A percentile compares a stretch with the other conserved stretches of the same genome.
Evolutionary conservation across 257 asterid species (phyloP).

Genomic region (Salvia splendens): DNA sequence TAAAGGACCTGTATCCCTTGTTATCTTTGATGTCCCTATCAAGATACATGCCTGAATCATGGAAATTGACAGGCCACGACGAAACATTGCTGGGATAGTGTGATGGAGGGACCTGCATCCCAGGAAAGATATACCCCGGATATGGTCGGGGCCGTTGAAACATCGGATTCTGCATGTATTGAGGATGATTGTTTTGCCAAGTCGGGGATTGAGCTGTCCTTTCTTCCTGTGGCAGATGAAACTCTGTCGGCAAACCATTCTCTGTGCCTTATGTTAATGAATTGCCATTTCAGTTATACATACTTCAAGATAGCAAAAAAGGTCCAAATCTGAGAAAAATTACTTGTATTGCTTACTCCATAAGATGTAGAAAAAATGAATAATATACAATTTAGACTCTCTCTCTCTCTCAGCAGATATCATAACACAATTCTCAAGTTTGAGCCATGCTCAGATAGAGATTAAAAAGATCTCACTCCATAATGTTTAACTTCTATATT

Average conservation of each 20-base stretch:
- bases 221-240: slow-evolving; percentile 49
- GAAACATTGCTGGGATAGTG: slow-evolving; percentile 50
- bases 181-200: slow-evolving; percentile 52
- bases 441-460: not conserved
- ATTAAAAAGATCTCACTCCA: not conserved
- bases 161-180: slow-evolving; percentile 53
- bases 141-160: slow-evolving; percentile 56
- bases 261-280: slow-evolving; percentile 41
- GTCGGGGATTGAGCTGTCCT: slow-evolving; percentile 51
- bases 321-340: not conserved
- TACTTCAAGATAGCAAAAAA: not conserved
- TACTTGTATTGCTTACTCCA: not conserved
- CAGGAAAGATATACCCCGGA: slow-evolving; percentile 59
- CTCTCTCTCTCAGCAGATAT: not conserved
- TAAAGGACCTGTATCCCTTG: slow-evolving; percentile 35
- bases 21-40: slow-evolving; percentile 40
- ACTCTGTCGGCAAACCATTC: slow-evolving; percentile 41
- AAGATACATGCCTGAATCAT: slow-evolving; percentile 40
- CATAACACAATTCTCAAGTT: not conserved
- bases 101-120: slow-evolving; percentile 56
- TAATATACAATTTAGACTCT: not conserved
- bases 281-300: slow-evolving; percentile 16
- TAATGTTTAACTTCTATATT: not conserved
- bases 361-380: not conserved
- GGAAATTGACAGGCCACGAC: slow-evolving; percentile 58